Conservation (phyloP, 202 grass and related monocot species). For the Carex arenaria region DNA sequence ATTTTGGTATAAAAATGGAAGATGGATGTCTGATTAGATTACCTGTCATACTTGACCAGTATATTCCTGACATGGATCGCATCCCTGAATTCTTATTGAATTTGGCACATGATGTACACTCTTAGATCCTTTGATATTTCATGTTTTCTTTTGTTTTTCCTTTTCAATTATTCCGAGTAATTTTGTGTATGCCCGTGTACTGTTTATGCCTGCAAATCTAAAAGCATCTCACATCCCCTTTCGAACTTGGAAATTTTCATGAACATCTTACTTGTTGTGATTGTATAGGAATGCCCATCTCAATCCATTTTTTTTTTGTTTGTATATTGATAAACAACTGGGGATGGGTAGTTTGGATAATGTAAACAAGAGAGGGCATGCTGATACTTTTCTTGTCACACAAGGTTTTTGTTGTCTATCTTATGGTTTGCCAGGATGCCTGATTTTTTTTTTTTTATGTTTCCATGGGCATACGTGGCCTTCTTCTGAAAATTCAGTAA, state of each 20-base stretch:
- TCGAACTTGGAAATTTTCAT: not conserved
- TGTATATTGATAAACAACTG: not conserved
- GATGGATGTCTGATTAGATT: conserved; percentile 70
- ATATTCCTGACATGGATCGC: conserved; percentile 82
- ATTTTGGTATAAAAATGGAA: conserved; percentile 78
- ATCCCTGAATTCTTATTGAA: conserved; percentile 80
- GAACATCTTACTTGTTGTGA: not conserved
- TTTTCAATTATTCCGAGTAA: conserved; percentile 1
- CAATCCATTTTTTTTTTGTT: not conserved
- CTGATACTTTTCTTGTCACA: not conserved
- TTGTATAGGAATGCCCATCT: not conserved
- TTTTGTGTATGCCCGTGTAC: not conserved
- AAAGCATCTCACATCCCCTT: not conserved
- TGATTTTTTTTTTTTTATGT: not conserved
- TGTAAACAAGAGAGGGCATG: not conserved
- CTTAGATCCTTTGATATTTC: conserved; percentile 20
- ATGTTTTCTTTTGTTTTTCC: not conserved
- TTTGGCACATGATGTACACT: conserved; percentile 84
- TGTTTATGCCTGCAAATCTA: conserved; percentile 1
- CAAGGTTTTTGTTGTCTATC: not conserved
- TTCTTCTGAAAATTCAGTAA: not conserved
- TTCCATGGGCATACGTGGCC: not conserved
- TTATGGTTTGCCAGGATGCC: not conserved
- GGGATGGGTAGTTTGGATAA: not conserved
- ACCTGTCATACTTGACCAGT: conserved; percentile 93